phyloP scores from a whole-genome alignment of 2,329 filamentous ascomycete genomes.

The Amesomyces nigricolor region DNA sequence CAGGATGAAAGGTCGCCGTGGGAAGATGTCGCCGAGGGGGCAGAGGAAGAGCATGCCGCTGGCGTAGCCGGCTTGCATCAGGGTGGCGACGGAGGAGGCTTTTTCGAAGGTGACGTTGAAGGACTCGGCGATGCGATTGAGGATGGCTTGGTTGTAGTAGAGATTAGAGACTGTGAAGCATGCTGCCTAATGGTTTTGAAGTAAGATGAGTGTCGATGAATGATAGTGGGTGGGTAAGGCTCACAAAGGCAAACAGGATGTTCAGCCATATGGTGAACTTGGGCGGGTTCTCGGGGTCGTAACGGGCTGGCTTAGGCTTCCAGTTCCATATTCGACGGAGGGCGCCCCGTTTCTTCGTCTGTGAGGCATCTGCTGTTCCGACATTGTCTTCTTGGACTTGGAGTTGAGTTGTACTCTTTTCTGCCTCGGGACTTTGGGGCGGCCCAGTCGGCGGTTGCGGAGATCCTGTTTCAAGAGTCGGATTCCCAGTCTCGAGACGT shows the following conservation, averaged over 20 bases:
- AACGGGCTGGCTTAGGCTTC: slow-evolving; percentile 63
- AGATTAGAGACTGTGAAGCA: slow-evolving; percentile 73
- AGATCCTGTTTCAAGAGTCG: not conserved
- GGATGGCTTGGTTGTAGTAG: slow-evolving; percentile 75
- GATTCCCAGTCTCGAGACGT: too few species aligned
- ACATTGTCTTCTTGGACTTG: not conserved
- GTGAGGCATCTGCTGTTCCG: not conserved
- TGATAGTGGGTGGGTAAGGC: slow-evolving; percentile 7
- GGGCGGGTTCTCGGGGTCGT: slow-evolving; percentile 59
- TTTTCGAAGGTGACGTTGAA: slow-evolving; percentile 66
- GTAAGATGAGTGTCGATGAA: not conserved
- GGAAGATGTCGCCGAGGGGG: slow-evolving; percentile 66
- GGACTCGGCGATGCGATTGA: slow-evolving; percentile 66
- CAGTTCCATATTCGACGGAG: slow-evolving; percentile 33
- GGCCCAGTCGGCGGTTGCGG: not conserved
- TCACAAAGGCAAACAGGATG: slow-evolving; percentile 61
- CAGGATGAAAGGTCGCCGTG: slow-evolving; percentile 64
- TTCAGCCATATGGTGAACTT: slow-evolving; percentile 64
- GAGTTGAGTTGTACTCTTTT: not conserved
- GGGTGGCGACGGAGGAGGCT: slow-evolving; percentile 62
- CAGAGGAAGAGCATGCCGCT: slow-evolving; percentile 67
- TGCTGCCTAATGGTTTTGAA: slow-evolving; percentile 35
- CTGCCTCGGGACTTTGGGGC: not conserved
- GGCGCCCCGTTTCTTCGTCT: not conserved
- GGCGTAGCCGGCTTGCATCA: slow-evolving; percentile 76